phyloP scores from a whole-genome alignment of 148 eudicot genomes.

The Rhododendron henanense region DNA sequence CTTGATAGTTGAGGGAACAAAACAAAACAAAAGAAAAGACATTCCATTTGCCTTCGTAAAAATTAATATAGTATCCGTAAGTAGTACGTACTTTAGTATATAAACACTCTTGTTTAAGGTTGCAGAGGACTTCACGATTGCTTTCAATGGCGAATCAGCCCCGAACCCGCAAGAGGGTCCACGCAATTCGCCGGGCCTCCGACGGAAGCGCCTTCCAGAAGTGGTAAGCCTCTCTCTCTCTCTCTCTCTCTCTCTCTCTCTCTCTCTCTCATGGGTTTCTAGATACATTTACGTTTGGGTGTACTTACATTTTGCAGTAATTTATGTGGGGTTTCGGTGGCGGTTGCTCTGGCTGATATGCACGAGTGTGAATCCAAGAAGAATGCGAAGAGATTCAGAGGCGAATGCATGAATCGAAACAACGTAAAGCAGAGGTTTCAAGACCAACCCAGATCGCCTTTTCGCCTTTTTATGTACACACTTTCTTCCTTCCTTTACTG shows the following conservation, averaged over 20 bases:
- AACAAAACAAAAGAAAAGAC: not conserved
- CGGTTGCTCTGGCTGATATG: conserved; percentile 61
- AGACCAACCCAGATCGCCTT: conserved; percentile 74
- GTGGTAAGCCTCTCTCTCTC: conserved; percentile 39
- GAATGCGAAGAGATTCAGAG: conserved; percentile 36
- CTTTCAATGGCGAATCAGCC: conserved; percentile 38
- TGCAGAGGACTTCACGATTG: not conserved
- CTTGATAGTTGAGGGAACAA: not conserved
- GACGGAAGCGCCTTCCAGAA: conserved; percentile 72
- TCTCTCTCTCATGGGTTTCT: not conserved
- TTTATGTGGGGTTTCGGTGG: conserved; percentile 50
- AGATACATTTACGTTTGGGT: not conserved
- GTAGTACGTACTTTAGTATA: too few relatives aligned
- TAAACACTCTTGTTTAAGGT: not conserved
- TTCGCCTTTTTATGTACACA: conserved; percentile 52
- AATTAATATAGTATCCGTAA: not conserved
- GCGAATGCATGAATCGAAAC: conserved; percentile 8
- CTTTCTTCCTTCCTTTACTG: not conserved
- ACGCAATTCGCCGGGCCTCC: conserved; percentile 53
- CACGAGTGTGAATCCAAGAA: conserved; percentile 43
- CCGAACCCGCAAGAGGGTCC: conserved; percentile 50
- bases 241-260: too few relatives aligned
- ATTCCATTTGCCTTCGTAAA: not conserved
- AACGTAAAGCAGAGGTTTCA: conserved; percentile 11
- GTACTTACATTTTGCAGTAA: conserved; percentile 28